Evolutionary conservation across 2,329 filamentous ascomycete genomes (phyloP), one percentile per base, ranked within the genome.

Genomic region (Phaeophleospora eucalypticola): DNA sequence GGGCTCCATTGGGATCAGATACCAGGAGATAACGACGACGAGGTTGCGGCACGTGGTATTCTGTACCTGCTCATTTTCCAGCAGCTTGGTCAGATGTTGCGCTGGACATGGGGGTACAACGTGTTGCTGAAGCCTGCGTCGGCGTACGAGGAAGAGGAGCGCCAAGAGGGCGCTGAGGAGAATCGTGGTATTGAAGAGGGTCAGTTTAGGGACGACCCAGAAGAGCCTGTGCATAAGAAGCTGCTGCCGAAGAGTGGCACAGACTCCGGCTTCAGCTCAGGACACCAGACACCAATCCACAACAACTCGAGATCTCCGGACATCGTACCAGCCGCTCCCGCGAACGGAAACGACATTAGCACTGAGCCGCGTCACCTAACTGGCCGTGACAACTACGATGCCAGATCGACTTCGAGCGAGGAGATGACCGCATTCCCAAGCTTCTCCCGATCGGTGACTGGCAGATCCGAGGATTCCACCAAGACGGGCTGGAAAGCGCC

Each of bases 71-170:
- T 98, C 52, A 94, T 98, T 57, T 98, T 98, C 71, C 93, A 98
- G 71, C 93, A 98, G 67, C 80, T 98, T 2, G 93, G 93, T 17
- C 93, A 98, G 69, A 75, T 97, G 19, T 84, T 98, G 16, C 82
- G 93, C 49, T 98, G 93, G 93, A 96, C 88, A 53, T 98, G 93
- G 93, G 93, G 93, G 9, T 97, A 95, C 68, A 89, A 95, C 60
- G 84, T 97, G 32, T 76, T 98, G 15, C 75, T 98, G n/a, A 90
- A 90, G 15, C 89, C 91, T 15, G 86, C 88, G 56, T 82, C 84
- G 40, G 80, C 79, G 52, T 88, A 87, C 60, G 73, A 78, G 10
- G 81, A 86, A 43, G 83, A 86, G 48, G 75, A 79, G 33, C 71
- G 77, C 10, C 79, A 83, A 48, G 82, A 84, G 49, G 74, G 77